Conservation (phyloP, 1,139 yeast genomes). For the Pichia sp. region DNA sequence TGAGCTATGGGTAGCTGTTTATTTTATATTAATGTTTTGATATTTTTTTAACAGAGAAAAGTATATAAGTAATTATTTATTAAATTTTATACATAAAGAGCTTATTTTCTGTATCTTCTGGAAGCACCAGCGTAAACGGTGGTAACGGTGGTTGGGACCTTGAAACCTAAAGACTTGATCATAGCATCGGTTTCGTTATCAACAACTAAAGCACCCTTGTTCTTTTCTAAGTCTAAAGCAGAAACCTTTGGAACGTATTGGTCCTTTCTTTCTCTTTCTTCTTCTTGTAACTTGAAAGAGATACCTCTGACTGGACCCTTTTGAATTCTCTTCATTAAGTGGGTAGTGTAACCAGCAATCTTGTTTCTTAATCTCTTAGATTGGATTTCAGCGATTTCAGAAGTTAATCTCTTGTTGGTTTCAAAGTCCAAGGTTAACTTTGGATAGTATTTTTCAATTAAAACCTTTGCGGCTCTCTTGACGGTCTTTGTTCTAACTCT, state of each 20-base stretch:
- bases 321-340: conserved; percentile 99
- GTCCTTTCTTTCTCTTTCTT: conserved; percentile 99
- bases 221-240: conserved; percentile 97
- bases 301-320: conserved; percentile 99
- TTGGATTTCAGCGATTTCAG: conserved; percentile 98
- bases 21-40: background rate
- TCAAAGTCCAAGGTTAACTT: conserved; percentile 99
- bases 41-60: background rate
- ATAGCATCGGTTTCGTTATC: conserved; percentile 97
- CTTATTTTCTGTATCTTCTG: conserved; percentile 93
- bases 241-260: conserved; percentile 99
- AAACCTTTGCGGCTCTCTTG: conserved; percentile 99
- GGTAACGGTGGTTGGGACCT: conserved; percentile 86
- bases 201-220: conserved; percentile 94
- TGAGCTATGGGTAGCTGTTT: no score
- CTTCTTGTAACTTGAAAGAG: conserved; percentile 99
- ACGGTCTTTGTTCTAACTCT: conserved; percentile 99
- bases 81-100: background rate
- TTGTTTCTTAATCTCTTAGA: conserved; percentile 99
- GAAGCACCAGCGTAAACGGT: conserved; percentile 87
- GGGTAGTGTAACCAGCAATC: conserved; percentile 99
- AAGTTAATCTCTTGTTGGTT: conserved; percentile 99
- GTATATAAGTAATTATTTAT: background rate
- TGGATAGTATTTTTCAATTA: conserved; percentile 99
- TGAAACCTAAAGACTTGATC: conserved; percentile 94